These are phyloP conservation scores for Solanum etuberosum DNA, from an alignment of 257 asterid genomes.

Conservation along the genomic window DNA sequence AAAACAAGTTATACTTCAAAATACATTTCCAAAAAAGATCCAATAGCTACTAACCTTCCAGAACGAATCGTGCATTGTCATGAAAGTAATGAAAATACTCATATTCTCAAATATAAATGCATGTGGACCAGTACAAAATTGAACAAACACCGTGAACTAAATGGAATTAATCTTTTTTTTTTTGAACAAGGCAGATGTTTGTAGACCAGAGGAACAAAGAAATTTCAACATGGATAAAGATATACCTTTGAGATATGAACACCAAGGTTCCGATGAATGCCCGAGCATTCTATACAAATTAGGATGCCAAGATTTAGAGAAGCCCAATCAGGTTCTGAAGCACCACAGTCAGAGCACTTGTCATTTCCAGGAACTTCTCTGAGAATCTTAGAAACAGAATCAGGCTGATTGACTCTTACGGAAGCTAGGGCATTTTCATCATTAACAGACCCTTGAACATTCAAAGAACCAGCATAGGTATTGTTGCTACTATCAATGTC, in stretches of 20 bases:
- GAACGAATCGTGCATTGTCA: neutral
- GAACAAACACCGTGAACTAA: neutral
- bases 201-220: neutral
- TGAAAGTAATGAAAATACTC: neutral
- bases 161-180: neutral
- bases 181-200: neutral
- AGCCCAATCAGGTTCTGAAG: conserved; percentile 94
- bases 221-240: neutral
- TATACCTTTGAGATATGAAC: conserved; percentile 95
- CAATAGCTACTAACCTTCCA: neutral
- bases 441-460: conserved; percentile 21
- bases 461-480: conserved; percentile 28
- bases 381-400: conserved; percentile 65
- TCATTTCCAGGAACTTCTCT: conserved; percentile 81
- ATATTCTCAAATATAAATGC: neutral
- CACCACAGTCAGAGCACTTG: conserved; percentile 82
- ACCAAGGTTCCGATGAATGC: conserved; percentile 97
- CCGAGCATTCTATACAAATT: conserved; percentile 97
- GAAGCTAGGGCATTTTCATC: conserved; percentile 29
- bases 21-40: neutral
- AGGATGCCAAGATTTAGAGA: conserved; percentile 90
- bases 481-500: conserved; percentile 12
- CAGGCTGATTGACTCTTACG: conserved; percentile 30
- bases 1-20: neutral
- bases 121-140: neutral